Percentiles rank a stretch among this genome's conserved stretches.
Evolutionary conservation across 2,329 filamentous ascomycete species (phyloP).

Genomic region (Hymenoscyphus occultus): DNA sequence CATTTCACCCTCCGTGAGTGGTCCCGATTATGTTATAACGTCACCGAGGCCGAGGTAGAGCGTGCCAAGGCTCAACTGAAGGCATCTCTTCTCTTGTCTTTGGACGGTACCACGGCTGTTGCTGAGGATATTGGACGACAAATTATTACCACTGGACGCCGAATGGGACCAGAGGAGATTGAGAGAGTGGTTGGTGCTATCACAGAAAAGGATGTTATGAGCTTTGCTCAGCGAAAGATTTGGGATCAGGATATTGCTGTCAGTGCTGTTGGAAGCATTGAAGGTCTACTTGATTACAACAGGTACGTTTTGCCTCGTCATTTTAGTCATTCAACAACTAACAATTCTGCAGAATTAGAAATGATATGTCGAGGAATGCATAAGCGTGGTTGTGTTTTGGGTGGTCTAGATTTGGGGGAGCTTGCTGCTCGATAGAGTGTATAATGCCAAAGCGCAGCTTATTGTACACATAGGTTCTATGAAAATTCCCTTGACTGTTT

Average conservation of each 20-base stretch:
- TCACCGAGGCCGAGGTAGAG: conserved; percentile 88
- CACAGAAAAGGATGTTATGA: conserved; percentile 95
- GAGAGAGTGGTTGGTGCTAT: conserved; percentile 87
- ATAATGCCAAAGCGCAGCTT: conserved; percentile 34
- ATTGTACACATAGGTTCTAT: conserved; percentile 36
- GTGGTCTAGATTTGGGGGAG: conserved; percentile 18
- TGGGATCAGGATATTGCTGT: conserved; percentile 98
- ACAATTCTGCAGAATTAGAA: conserved; percentile 58
- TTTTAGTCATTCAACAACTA: neutral
- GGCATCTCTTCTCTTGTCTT: conserved; percentile 93
- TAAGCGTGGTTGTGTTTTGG: conserved; percentile 1
- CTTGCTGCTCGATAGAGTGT: conserved; percentile 32
- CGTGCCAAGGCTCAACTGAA: conserved; percentile 99
- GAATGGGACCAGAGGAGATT: conserved; percentile 88
- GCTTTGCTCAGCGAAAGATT: conserved; percentile 88
- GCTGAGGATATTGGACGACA: conserved; percentile 98
- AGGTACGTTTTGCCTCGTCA: conserved; percentile 8
- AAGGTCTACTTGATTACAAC: conserved; percentile 51
- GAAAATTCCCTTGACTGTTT: conserved; percentile 20
- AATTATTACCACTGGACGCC: conserved; percentile 93
- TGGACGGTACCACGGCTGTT: conserved; percentile 95
- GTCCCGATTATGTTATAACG: conserved; percentile 88
- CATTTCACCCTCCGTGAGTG: conserved; percentile 99
- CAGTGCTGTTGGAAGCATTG: conserved; percentile 88
- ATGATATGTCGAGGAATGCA: conserved; percentile 47